Evolutionary conservation across 495 filamentous ascomycete species (phyloP), one percentile per base, ranked within the genome.

Genomic region (Trypethelium eluteriae): DNA sequence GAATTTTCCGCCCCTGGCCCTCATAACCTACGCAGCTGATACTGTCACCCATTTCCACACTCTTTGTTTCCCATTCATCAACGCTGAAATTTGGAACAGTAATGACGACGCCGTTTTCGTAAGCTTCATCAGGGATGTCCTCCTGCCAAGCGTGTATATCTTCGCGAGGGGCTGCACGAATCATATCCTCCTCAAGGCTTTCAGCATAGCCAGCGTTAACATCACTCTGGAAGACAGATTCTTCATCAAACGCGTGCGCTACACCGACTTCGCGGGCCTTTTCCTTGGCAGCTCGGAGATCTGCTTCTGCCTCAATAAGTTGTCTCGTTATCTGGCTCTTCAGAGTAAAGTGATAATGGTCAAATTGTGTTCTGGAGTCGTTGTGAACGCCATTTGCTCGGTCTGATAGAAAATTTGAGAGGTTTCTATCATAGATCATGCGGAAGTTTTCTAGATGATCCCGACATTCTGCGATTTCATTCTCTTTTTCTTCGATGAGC

Each of bases 31-130:
- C 32, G 53, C 53, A 59, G 4, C 4, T 59, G 0, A 59, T 14
- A 59, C 53, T 59, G 36, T 59, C 53, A 35, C 53, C 53, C 4
- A 59, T 36, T 59, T 59, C 53, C 5, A 59, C 53, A 35, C 2
- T 1, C 3, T 18, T 0, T 6, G 14, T 32, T 7, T 59, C 53
- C 53, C 53, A 59, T 10, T 59, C 53, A 2, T 9, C 14, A 36
- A 3, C 7, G 7, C 36, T 32, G 32, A 36, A 36, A 6, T 4
- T 9, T 36, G 53, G n/a, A 0, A 59, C 36, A 34, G 1, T 36
- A 36, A 35, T 36, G 25, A 36, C 53, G 5, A 10, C 53, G 36
- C 5, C 25, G 9, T 18, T 14, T 32, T 35, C 32, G 4, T 59
- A 3, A 4, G 53, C 53, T 35, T 59, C 53, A 3, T 9, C 49